Conservation (phyloP, 2,329 filamentous ascomycete species). For the Neopestalotiopsis rosae region DNA sequence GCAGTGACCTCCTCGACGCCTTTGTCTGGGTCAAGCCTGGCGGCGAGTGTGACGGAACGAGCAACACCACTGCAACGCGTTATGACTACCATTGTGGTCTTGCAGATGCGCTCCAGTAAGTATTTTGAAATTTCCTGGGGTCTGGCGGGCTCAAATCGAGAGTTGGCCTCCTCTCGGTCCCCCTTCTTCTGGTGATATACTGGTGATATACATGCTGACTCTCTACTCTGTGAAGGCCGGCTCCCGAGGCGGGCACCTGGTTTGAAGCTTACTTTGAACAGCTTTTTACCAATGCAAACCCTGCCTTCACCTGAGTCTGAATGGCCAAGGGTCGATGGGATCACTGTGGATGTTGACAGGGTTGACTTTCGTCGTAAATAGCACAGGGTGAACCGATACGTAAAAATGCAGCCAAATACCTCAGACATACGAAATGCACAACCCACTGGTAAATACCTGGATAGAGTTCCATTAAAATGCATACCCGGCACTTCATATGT, state of each 20-base stretch:
- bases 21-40: slow-evolving; percentile 70
- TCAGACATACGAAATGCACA: background rate
- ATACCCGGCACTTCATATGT: no score
- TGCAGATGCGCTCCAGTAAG: slow-evolving; percentile 52
- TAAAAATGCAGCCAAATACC: background rate
- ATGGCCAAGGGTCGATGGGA: no score
- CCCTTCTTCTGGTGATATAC: no score
- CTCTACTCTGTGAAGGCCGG: slow-evolving; percentile 45
- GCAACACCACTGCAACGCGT: slow-evolving; percentile 46
- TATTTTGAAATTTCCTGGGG: background rate
- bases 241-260: slow-evolving; percentile 74
- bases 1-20: slow-evolving; percentile 58
- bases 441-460: background rate
- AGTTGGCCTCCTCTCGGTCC: no score
- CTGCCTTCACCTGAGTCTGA: slow-evolving; percentile 46
- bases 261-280: slow-evolving; percentile 67
- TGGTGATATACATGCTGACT: background rate
- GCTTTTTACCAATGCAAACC: slow-evolving; percentile 60
- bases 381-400: background rate
- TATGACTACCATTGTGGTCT: slow-evolving; percentile 62
- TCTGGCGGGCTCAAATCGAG: background rate
- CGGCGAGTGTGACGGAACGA: slow-evolving; percentile 50
- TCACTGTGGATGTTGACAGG: background rate
- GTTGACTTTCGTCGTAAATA: background rate
- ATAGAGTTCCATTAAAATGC: background rate